Evolutionary conservation across 805 yeast species (phyloP).

Genomic region (Diddensiella caesifluorescens): DNA sequence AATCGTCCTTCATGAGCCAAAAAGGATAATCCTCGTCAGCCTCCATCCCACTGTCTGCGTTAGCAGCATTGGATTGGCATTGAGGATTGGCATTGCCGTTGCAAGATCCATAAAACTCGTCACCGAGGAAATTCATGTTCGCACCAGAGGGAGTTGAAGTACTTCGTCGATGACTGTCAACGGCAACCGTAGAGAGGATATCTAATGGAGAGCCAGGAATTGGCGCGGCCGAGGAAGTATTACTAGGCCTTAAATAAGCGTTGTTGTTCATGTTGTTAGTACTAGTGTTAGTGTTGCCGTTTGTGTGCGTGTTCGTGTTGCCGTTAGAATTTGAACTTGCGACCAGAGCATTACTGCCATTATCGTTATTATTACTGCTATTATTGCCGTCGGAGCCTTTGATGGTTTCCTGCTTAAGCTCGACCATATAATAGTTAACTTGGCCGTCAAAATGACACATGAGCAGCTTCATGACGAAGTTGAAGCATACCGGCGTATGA

Average conservation of each 20-base stretch:
- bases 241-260: neutral
- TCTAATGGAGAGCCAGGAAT: constrained; percentile 36
- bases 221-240: neutral
- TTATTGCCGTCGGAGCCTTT: neutral
- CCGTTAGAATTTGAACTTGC: neutral
- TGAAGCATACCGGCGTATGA: constrained; percentile 26
- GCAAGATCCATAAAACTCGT: too few relatives aligned
- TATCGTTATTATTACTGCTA: neutral
- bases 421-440: constrained; percentile 9
- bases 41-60: constrained; percentile 15
- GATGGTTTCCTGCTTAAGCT: neutral
- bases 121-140: too few relatives aligned
- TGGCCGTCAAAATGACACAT: constrained; percentile 31
- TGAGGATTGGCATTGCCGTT: neutral
- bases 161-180: constrained; percentile 16
- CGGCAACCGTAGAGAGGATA: constrained; percentile 39
- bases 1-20: constrained; percentile 59
- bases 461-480: constrained; percentile 30
- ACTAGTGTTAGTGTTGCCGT: neutral
- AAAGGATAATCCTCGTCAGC: constrained; percentile 44
- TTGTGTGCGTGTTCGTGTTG: neutral
- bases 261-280: too few relatives aligned
- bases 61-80: neutral
- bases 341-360: neutral
- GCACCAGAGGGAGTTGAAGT: neutral